A percentile compares a stretch with the other conserved stretches of the same genome.
Conservation (phyloP, 345 rosid genomes). For the Psidium guajava region DNA sequence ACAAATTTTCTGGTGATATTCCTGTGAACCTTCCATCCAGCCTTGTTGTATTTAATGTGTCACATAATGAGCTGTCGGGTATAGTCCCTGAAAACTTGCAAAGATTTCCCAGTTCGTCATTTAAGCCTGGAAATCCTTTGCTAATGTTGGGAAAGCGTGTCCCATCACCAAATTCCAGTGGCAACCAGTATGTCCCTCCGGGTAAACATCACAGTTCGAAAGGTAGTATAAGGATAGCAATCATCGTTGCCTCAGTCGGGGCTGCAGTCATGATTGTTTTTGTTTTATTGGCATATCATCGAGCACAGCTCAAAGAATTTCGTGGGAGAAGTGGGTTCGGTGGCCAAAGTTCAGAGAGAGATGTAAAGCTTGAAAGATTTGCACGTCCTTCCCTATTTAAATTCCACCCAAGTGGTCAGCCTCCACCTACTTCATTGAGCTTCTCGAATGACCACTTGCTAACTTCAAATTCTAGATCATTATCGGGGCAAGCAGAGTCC, state of each 20-base stretch:
- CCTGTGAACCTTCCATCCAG: constrained; percentile 53
- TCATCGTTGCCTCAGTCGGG: constrained; percentile 64
- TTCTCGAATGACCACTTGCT: constrained; percentile 91
- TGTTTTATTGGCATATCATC: constrained; percentile 61
- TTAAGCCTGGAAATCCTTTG: constrained; percentile 61
- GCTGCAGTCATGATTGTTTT: constrained; percentile 54
- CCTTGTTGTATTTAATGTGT: constrained; percentile 60
- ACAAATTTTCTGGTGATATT: constrained; percentile 54
- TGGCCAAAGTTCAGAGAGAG: constrained; percentile 31
- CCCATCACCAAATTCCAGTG: constrained; percentile 7
- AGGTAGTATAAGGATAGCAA: constrained; percentile 41
- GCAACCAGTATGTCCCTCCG: neutral
- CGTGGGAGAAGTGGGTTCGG: constrained; percentile 42
- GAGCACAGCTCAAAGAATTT: constrained; percentile 47
- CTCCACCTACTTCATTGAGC: constrained; percentile 54
- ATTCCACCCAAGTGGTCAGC: constrained; percentile 46
- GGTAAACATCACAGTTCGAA: constrained; percentile 26
- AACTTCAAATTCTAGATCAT: constrained; percentile 68
- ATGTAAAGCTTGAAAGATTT: constrained; percentile 47
- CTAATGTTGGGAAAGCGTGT: constrained; percentile 22
- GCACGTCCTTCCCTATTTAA: constrained; percentile 57
- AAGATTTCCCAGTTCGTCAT: constrained; percentile 40
- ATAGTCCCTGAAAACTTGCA: constrained; percentile 44
- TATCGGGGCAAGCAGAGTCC: constrained; percentile 50
- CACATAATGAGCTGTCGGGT: constrained; percentile 71